Base-by-base conservation (phyloP, 2,329 filamentous ascomycete species). In the Mollisia scopiformis region DNA sequence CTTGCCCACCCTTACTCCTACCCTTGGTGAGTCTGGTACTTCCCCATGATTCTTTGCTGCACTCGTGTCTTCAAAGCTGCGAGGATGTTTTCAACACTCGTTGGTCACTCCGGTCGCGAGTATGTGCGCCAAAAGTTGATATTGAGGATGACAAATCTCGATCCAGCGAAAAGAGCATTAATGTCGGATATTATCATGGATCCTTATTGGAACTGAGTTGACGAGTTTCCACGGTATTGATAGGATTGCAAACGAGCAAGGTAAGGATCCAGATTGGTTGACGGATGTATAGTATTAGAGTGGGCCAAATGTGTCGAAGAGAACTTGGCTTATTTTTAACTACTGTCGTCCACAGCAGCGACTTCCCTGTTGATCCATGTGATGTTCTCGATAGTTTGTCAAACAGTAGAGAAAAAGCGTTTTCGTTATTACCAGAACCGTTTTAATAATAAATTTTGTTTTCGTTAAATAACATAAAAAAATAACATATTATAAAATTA, bases 81-180 rank as follows among this genome's bases (percentile, higher is more conserved):
- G 41, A 60, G 41, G 58, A 43, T 60, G 52, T 55, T 55, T 51
- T 55, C 58, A 31, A 55, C 51, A 47, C 69, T 74, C 58, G 61
- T n/a, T n/a, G n/a, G n/a, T n/a, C n/a, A n/a, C n/a, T n/a, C n/a
- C n/a, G n/a, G n/a, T n/a, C n/a, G n/a, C n/a, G n/a, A 70, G 57
- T 33, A 60, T 33, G 66, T 73, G 55, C 60, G 65, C 65, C 70
- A 73, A 65, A 70, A 62, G 57, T 59, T 73, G 51, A 71, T 73
- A 62, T 67, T 63, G 39, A 72, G 62, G 58, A 74, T 73, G 69
- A 72, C 61, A 47, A 71, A 73, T 49, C 68, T 74, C 33, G 66
- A 70, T 67, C 71, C 69, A 54, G 63, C 55, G 35, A 71, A 72
- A 61, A 70, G 70, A 66, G 69, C 54, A 47, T 51, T n/a, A 7